Evolutionary conservation across 306 rosid genomes (phyloP).

Genomic region (Prunus davidiana): DNA sequence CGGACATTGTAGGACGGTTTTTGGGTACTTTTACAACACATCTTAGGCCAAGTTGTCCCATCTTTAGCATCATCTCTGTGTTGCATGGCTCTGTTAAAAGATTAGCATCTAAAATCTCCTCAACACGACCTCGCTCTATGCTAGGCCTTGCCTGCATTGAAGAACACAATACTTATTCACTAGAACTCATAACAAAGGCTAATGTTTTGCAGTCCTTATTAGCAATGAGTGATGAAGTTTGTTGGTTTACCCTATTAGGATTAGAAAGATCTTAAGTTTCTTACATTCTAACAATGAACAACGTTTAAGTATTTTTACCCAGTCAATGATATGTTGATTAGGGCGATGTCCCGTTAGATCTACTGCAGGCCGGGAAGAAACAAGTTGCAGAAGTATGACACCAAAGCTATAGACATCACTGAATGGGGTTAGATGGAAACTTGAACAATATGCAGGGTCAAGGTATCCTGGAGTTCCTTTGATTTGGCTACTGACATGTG

Average conservation of each 20-base stretch:
- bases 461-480: conserved; percentile 93
- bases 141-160: conserved; percentile 72
- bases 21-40: conserved; percentile 67
- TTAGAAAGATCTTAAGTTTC: neutral
- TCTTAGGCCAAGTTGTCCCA: conserved; percentile 68
- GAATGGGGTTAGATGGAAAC: conserved; percentile 68
- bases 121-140: conserved; percentile 56
- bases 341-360: conserved; percentile 28
- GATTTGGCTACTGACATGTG: conserved; percentile 89
- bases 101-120: conserved; percentile 69
- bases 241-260: neutral
- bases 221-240: neutral
- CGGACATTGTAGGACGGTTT: conserved; percentile 70
- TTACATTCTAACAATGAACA: neutral
- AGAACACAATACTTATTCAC: neutral
- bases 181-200: neutral
- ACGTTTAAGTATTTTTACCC: conserved; percentile 48
- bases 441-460: conserved; percentile 79
- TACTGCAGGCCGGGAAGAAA: conserved; percentile 65
- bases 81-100: conserved; percentile 62
- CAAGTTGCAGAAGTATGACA: conserved; percentile 71
- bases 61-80: conserved; percentile 59
- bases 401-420: conserved; percentile 87
- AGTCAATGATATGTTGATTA: conserved; percentile 50
- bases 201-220: neutral